These are phyloP conservation scores for Ogataea pini DNA, from an alignment of 805 yeast species.

Conservation along the genomic window DNA sequence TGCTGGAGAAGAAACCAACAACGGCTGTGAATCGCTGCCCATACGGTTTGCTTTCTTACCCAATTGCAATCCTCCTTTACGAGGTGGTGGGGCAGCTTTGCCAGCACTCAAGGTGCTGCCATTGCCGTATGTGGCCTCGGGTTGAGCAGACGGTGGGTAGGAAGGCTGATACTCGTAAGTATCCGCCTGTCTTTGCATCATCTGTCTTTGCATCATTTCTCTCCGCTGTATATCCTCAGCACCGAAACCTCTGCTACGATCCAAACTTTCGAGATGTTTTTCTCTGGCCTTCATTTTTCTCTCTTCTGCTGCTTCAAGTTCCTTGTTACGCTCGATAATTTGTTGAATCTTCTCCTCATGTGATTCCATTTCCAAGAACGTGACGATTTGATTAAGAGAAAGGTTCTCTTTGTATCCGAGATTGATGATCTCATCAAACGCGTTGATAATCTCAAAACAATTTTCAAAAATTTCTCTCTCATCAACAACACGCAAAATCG, in stretches of 20 bases:
- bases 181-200: conserved; percentile 62
- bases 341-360: conserved; percentile 99
- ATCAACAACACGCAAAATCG: conserved; percentile 68
- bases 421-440: conserved; percentile 91
- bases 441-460: conserved; percentile 86
- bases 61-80: conserved; percentile 76
- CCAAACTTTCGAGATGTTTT: conserved; percentile 3
- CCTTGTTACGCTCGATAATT: conserved; percentile 95
- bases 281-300: conserved; percentile 94
- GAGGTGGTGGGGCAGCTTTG: conserved; percentile 41
- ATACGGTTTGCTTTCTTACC: conserved; percentile 51
- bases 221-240: conserved; percentile 7
- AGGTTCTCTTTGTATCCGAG: conserved; percentile 90
- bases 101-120: conserved; percentile 15
- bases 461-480: conserved; percentile 80
- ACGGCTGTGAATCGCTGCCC: conserved; percentile 32
- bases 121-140: conserved; percentile 13
- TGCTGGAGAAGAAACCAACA: conserved; percentile 31
- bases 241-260: conserved; percentile 7
- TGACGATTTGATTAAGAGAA: conserved; percentile 76
- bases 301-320: conserved; percentile 94
- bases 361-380: conserved; percentile 94
- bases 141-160: conserved; percentile 27
- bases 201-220: conserved; percentile 64
- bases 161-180: conserved; percentile 25